phyloP scores from a whole-genome alignment of 164 flowering plant species.

The Vitis rotundifolia region DNA sequence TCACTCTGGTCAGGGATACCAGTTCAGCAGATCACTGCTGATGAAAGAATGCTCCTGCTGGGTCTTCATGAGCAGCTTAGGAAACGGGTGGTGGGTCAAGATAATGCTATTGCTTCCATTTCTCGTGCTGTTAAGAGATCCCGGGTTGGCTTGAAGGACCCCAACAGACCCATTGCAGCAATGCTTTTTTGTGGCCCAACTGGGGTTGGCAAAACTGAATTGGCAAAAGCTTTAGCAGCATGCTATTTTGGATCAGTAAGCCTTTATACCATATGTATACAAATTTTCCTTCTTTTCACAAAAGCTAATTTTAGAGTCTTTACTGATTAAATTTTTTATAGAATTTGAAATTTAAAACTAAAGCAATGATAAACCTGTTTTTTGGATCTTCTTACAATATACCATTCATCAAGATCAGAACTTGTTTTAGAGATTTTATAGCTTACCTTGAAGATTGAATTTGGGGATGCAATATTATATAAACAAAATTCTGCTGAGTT shows the following conservation, averaged over 20 bases:
- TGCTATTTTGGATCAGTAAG: conserved; percentile 90
- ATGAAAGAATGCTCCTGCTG: conserved; percentile 61
- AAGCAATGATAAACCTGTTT: not conserved
- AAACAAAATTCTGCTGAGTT: not conserved
- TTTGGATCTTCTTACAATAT: not conserved
- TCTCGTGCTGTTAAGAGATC: conserved; percentile 86
- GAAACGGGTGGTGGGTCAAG: conserved; percentile 79
- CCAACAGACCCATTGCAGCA: conserved; percentile 76
- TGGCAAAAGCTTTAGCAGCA: conserved; percentile 79
- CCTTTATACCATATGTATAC: not conserved
- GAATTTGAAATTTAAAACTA: not conserved
- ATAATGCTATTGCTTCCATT: conserved; percentile 83
- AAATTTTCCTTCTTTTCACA: not conserved
- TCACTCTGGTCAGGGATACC: conserved; percentile 89
- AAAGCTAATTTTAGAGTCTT: not conserved
- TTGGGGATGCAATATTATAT: not conserved
- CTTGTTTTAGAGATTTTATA: too few species aligned
- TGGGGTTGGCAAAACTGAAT: conserved; percentile 95
- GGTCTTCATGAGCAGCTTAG: conserved; percentile 70
- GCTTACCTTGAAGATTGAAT: not conserved
- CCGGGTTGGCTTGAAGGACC: conserved; percentile 74
- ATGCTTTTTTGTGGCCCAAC: conserved; percentile 94
- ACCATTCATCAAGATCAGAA: not conserved
- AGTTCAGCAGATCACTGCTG: conserved; percentile 69
- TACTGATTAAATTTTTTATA: not conserved